A percentile compares a stretch with the other conserved stretches of the same genome.
phyloP scores from a whole-genome alignment of 768 basidiomycete species.

The Rhodotorula diobovata region DNA sequence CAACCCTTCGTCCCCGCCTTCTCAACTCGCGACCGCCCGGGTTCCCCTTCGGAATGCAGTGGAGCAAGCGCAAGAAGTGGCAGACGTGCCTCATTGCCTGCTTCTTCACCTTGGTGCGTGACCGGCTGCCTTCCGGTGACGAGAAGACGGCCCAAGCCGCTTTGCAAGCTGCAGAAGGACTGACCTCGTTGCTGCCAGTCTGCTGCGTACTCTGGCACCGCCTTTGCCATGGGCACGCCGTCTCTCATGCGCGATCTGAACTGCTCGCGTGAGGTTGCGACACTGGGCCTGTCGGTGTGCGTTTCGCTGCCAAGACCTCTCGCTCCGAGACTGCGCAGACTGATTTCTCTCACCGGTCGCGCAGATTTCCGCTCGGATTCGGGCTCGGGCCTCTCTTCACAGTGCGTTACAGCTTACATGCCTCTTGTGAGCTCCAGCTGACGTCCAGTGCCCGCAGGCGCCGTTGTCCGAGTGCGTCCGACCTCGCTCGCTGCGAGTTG shows the following conservation, averaged over 20 bases:
- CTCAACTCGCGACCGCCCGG: neutral
- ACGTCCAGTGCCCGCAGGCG: constrained; percentile 28
- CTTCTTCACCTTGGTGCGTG: constrained; percentile 22
- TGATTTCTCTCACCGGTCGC: neutral
- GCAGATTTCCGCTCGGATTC: constrained; percentile 42
- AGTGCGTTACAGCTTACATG: neutral
- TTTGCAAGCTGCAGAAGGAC: too few species aligned
- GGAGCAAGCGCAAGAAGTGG: constrained; percentile 31
- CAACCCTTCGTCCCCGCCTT: neutral
- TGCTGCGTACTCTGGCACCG: constrained; percentile 29
- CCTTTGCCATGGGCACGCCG: constrained; percentile 33
- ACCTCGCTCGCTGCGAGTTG: neutral
- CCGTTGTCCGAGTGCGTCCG: constrained; percentile 21
- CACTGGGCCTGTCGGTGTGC: constrained; percentile 44
- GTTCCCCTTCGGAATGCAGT: neutral
- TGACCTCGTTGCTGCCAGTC: neutral
- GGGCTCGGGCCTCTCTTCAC: constrained; percentile 46
- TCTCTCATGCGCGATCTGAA: constrained; percentile 44
- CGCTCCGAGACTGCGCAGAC: neutral
- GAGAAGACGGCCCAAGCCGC: too few species aligned
- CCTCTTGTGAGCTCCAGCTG: neutral
- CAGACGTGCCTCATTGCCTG: constrained; percentile 17
- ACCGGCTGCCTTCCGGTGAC: neutral
- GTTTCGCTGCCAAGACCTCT: neutral
- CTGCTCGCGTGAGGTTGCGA: constrained; percentile 38